Evolutionary conservation across 2,329 filamentous ascomycete species (phyloP), one percentile per base, ranked within the genome.

Genomic region (Blastomyces emzantsi): DNA sequence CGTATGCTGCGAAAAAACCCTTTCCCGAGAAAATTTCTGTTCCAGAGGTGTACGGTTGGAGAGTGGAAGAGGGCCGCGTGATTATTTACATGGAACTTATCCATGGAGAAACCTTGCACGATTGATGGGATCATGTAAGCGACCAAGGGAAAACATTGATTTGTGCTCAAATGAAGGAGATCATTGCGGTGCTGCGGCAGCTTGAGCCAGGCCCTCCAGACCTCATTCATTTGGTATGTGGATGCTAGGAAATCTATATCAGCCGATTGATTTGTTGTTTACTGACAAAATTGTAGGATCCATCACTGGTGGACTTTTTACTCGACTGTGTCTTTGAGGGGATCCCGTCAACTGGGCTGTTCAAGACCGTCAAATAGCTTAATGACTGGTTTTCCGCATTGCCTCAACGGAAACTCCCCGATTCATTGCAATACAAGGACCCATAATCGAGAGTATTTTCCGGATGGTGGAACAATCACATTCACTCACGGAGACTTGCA

Each of bases 1-100:
- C 68, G 68, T 63, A 66, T 67, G 61, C 52, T 73, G 30, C 64
- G 65, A 59, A 59, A 55, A 63, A 55, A n/a, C n/a, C 58, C 6
- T 67, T 71, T 56, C 15, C 60, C 9, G 64, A 64, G 9, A n/a
- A n/a, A n/a, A 66, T 75, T 39, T 73, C 74, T 41, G 74, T 74
- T 36, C 75, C 75, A 1, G 73, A 77, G 63, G 64, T 75, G 25
- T 77, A 73, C 68, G 74, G 74, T 15, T 77, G 73, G 73, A 67
- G 64, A 25, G 63, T 69, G 17, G 64, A 71, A 25, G 66, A 68
- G 0, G 62, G 62, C 28, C 62, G 67, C 33, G 65, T 70, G 1
- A 74, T 72, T 62, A 70, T 75, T 47, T 74, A 75, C 62, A 75
- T 74, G 72, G 69, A 75, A 61, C 63, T 72, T 30, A 70, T 75